These are phyloP conservation scores for Aspergillus oerlinghausenensis DNA, from an alignment of 2,329 filamentous ascomycete species.

Conservation along the genomic window DNA sequence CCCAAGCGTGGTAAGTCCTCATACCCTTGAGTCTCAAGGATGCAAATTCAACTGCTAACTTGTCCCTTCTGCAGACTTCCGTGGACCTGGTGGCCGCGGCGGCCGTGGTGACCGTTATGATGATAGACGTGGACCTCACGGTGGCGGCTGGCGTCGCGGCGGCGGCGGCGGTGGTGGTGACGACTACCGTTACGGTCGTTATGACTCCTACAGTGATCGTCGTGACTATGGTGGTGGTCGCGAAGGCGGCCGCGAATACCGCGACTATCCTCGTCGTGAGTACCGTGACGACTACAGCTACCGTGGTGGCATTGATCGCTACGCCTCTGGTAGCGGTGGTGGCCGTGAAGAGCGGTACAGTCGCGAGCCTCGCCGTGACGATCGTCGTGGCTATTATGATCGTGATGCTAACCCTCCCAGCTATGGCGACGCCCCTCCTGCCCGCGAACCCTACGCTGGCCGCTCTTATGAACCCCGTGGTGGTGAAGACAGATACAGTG, in stretches of 20 bases:
- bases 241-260: constrained; percentile 30
- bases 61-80: constrained; percentile 26
- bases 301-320: constrained; percentile 42
- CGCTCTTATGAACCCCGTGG: constrained; percentile 38
- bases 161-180: constrained; percentile 36
- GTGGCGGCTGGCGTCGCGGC: constrained; percentile 46
- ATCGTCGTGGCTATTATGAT: constrained; percentile 50
- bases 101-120: constrained; percentile 48
- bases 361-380: constrained; percentile 41
- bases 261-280: constrained; percentile 48
- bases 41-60: background rate
- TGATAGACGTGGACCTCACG: constrained; percentile 50
- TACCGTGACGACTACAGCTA: constrained; percentile 40
- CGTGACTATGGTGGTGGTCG: constrained; percentile 44
- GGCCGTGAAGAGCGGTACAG: constrained; percentile 44
- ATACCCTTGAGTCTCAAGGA: background rate
- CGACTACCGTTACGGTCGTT: constrained; percentile 40
- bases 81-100: constrained; percentile 36
- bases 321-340: constrained; percentile 19
- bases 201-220: constrained; percentile 45
- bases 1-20: constrained; percentile 81
- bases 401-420: constrained; percentile 49
- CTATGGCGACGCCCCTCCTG: constrained; percentile 37
- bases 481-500: constrained; percentile 35
- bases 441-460: constrained; percentile 32